phyloP scores from a whole-genome alignment of 2,329 filamentous ascomycete genomes.

The Arthrobotrys iridis region DNA sequence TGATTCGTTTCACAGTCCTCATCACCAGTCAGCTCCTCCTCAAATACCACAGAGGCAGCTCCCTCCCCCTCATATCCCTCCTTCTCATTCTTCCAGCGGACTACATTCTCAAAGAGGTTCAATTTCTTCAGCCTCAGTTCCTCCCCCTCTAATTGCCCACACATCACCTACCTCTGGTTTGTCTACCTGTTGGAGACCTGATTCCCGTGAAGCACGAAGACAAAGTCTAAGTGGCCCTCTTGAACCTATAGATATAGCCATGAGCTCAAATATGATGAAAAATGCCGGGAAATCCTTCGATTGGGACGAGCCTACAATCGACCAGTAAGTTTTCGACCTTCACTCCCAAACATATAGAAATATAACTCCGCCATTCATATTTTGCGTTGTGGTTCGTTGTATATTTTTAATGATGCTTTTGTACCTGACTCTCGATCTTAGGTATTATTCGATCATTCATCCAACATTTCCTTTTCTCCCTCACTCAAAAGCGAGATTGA shows the following conservation, averaged over 20 bases:
- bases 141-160: constrained; percentile 55
- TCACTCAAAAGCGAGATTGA: constrained; percentile 68
- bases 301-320: constrained; percentile 64
- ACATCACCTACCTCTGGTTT: constrained; percentile 55
- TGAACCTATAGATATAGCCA: constrained; percentile 58
- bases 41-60: constrained; percentile 57
- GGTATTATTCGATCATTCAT: constrained; percentile 73
- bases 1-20: constrained; percentile 58
- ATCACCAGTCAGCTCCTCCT: constrained; percentile 57
- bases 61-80: constrained; percentile 58
- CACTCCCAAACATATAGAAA: neutral
- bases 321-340: constrained; percentile 60
- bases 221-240: constrained; percentile 59
- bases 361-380: constrained; percentile 1
- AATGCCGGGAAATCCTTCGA: constrained; percentile 60
- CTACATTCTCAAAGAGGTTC: constrained; percentile 53
- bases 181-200: constrained; percentile 57
- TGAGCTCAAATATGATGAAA: constrained; percentile 57
- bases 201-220: constrained; percentile 53
- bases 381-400: constrained; percentile 51
- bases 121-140: constrained; percentile 51
- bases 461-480: constrained; percentile 74
- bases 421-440: constrained; percentile 59
- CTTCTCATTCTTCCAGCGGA: constrained; percentile 56
- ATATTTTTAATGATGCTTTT: constrained; percentile 23